These are phyloP conservation scores for Coriolopsis trogii DNA, from an alignment of 1,284 basidiomycete genomes.

Conservation along the genomic window DNA sequence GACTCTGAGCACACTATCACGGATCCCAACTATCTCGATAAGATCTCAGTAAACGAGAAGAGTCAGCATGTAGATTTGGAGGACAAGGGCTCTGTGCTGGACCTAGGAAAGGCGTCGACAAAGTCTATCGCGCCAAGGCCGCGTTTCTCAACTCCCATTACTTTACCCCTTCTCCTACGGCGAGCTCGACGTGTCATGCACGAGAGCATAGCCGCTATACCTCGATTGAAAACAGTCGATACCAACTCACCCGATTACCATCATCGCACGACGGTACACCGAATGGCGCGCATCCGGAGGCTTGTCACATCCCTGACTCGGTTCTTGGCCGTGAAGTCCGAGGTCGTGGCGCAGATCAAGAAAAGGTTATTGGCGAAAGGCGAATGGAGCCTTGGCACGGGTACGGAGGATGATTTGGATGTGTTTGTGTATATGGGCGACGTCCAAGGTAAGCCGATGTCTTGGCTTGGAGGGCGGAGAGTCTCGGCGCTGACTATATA, in stretches of 20 bases:
- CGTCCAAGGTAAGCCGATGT: conserved; percentile 73
- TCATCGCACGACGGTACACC: conserved; percentile 51
- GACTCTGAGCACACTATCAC: conserved; percentile 1
- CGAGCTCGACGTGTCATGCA: conserved; percentile 22
- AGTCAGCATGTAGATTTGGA: background rate
- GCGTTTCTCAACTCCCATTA: conserved; percentile 29
- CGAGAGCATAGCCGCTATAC: conserved; percentile 9
- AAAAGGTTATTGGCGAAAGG: conserved; percentile 63
- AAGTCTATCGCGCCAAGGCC: conserved; percentile 14
- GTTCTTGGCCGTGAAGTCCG: conserved; percentile 80
- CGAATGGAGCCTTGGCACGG: conserved; percentile 43
- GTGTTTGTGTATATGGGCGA: conserved; percentile 91
- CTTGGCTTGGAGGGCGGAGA: background rate
- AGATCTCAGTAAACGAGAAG: conserved; percentile 1
- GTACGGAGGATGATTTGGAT: conserved; percentile 54
- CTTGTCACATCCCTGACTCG: conserved; percentile 84
- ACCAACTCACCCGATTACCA: conserved; percentile 17
- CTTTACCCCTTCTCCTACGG: conserved; percentile 22
- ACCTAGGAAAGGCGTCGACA: conserved; percentile 6
- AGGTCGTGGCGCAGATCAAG: conserved; percentile 80
- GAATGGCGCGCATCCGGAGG: conserved; percentile 82
- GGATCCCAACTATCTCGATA: background rate
- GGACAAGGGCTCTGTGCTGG: conserved; percentile 13
- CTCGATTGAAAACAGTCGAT: conserved; percentile 23
- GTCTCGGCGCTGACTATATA: background rate